Conservation (phyloP, 768 basidiomycete genomes). For the Royoungia palumana region DNA sequence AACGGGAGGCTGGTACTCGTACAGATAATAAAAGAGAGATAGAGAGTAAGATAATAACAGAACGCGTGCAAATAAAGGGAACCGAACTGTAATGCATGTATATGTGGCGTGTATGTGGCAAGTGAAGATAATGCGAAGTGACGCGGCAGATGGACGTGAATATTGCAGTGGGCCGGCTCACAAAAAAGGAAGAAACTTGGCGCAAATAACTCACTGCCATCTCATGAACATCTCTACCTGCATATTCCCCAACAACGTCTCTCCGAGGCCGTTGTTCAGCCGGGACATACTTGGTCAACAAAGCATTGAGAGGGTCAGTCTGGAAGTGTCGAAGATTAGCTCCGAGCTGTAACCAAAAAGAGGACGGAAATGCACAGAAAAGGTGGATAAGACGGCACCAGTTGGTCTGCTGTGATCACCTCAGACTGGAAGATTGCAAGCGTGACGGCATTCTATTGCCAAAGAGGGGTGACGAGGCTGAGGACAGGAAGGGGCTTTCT, state of each 20-base stretch:
- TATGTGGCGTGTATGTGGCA: slow-evolving; percentile 9
- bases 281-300: slow-evolving; percentile 82
- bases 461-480: slow-evolving; percentile 30
- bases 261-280: slow-evolving; percentile 71
- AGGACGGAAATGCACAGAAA: slow-evolving; percentile 1
- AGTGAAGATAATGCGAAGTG: slow-evolving; percentile 1
- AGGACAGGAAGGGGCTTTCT: slow-evolving; percentile 33
- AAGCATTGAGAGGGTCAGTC: slow-evolving; percentile 81
- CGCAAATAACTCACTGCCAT: slow-evolving; percentile 61
- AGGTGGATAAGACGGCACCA: slow-evolving; percentile 4
- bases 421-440: slow-evolving; percentile 4
- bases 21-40: slow-evolving; percentile 23
- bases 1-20: slow-evolving; percentile 11
- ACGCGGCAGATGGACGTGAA: slow-evolving; percentile 11
- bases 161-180: background rate
- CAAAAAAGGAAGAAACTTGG: slow-evolving; percentile 12
- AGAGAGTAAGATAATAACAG: slow-evolving; percentile 19
- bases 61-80: slow-evolving; percentile 19
- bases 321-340: slow-evolving; percentile 28
- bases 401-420: slow-evolving; percentile 1
- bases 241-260: slow-evolving; percentile 74
- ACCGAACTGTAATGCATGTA: slow-evolving; percentile 19
- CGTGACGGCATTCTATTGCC: slow-evolving; percentile 1
- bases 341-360: background rate
- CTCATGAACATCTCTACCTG: slow-evolving; percentile 67